Conservation (phyloP, 73 alveolate species). For the Paramecium octaurelia region DNA sequence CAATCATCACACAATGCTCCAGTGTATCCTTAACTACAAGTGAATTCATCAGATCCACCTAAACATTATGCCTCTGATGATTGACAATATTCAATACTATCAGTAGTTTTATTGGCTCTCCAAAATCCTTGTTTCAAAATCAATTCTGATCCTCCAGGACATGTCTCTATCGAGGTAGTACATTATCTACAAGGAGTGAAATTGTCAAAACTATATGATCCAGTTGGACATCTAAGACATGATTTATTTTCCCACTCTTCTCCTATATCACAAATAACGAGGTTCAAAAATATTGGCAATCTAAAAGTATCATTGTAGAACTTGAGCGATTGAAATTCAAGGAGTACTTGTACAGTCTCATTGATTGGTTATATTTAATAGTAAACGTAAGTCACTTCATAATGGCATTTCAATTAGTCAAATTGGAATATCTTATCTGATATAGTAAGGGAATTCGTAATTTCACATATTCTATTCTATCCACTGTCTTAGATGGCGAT, state of each 20-base stretch:
- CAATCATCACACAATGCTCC: background rate
- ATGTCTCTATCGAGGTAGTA: background rate
- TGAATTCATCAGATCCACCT: background rate
- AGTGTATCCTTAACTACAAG: background rate
- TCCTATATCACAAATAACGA: background rate
- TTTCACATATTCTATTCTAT: background rate
- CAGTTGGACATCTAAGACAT: background rate
- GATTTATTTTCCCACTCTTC: background rate
- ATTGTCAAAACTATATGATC: background rate
- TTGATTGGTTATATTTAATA: background rate
- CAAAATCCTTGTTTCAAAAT: background rate
- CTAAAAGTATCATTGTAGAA: background rate
- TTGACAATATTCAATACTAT: background rate
- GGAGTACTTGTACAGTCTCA: background rate
- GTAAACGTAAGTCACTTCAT: background rate
- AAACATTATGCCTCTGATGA: background rate
- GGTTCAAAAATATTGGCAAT: background rate
- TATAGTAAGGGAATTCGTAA: background rate
- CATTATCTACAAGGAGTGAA: background rate
- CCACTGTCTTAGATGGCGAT: background rate
- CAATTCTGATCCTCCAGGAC: background rate
- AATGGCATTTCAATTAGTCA: background rate
- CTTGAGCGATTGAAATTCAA: background rate
- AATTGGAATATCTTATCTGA: background rate
- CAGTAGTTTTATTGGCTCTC: background rate